Percentiles rank a stretch among this genome's conserved stretches.
Conservation (phyloP, 1,284 basidiomycete species). For the Amylostereum areolatum region DNA sequence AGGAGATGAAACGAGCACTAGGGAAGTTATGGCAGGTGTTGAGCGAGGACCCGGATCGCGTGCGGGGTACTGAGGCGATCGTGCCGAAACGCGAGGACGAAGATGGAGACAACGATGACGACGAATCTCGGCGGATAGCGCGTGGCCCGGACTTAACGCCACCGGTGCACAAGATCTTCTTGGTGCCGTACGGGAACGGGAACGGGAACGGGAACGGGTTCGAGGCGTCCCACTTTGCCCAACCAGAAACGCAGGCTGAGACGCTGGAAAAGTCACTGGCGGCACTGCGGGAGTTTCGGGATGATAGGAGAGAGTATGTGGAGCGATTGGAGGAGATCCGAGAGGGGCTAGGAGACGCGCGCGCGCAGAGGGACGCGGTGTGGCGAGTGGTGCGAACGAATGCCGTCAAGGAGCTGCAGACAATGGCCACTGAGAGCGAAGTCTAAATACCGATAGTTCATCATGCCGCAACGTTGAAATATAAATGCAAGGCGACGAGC, state of each 20-base stretch:
- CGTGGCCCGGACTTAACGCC: conserved; percentile 63
- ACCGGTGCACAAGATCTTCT: conserved; percentile 59
- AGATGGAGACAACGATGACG: conserved; percentile 45
- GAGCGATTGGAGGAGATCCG: conserved; percentile 75
- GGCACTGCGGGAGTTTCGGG: conserved; percentile 67
- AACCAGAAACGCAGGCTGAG: conserved; percentile 58
- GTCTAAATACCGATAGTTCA: conserved; percentile 1
- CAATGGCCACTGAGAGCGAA: conserved; percentile 38
- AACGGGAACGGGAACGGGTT: conserved; percentile 26
- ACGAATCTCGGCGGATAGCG: conserved; percentile 43
- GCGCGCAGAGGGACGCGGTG: conserved; percentile 60
- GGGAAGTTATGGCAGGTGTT: conserved; percentile 76
- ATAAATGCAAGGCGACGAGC: too few species aligned
- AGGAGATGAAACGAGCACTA: conserved; percentile 58
- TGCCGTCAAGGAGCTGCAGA: conserved; percentile 68
- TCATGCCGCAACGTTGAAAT: too few species aligned
- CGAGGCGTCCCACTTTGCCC: conserved; percentile 57
- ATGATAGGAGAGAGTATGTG: conserved; percentile 76
- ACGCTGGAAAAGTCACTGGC: conserved; percentile 67
- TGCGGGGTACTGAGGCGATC: conserved; percentile 28
- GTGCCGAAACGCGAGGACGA: conserved; percentile 63
- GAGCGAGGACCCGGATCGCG: conserved; percentile 50
- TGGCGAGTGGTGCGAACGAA: conserved; percentile 70
- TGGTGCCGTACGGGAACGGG: conserved; percentile 41
- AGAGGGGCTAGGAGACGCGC: conserved; percentile 65